phyloP scores from a whole-genome alignment of 306 rosid species.

The Pyrus betulifolia region DNA sequence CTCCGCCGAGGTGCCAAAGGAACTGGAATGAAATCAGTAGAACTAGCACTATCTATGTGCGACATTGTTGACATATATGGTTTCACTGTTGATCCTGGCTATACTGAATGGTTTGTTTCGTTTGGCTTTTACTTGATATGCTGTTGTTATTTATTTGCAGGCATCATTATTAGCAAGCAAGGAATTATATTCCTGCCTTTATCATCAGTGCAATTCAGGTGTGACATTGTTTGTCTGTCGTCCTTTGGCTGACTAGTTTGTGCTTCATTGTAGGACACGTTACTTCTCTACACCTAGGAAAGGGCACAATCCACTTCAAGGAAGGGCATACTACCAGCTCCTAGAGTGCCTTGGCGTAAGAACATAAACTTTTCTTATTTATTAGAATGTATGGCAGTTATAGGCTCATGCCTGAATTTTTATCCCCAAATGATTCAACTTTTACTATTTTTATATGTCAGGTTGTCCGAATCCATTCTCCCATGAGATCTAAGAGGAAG shows the following conservation, averaged over 20 bases:
- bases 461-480: conserved; percentile 94
- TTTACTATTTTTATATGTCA: conserved; percentile 26
- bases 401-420: neutral
- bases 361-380: neutral
- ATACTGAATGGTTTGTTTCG: conserved; percentile 99
- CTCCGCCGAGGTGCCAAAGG: conserved; percentile 99
- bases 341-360: conserved; percentile 97
- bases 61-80: conserved; percentile 92
- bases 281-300: conserved; percentile 89
- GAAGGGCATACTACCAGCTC: conserved; percentile 97
- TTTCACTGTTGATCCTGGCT: conserved; percentile 97
- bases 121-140: conserved; percentile 2
- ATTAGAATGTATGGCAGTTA: neutral
- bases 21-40: conserved; percentile 98
- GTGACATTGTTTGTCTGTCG: neutral
- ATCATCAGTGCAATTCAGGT: neutral
- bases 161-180: neutral
- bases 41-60: conserved; percentile 94
- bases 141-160: neutral
- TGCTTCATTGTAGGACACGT: conserved; percentile 59
- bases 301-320: conserved; percentile 99
- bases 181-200: neutral
- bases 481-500: conserved; percentile 83
- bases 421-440: neutral
- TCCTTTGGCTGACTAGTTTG: neutral